Evolutionary conservation across 2,329 filamentous ascomycete species (phyloP).

Genomic region (Blastomyces percursus): DNA sequence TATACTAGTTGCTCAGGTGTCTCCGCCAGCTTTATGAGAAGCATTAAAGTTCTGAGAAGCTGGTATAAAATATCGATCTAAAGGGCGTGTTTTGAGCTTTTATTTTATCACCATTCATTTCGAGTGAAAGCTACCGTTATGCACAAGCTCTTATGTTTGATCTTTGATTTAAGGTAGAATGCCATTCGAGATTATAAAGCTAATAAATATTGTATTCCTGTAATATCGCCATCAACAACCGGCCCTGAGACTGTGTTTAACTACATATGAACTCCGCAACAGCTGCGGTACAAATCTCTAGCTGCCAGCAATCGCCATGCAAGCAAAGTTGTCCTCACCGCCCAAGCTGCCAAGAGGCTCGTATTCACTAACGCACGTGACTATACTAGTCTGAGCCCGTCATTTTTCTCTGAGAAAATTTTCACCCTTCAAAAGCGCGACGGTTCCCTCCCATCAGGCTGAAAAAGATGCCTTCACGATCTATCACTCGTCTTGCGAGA

Average conservation of each 20-base stretch:
- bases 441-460: not conserved
- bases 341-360: not conserved
- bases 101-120: not conserved
- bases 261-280: not conserved
- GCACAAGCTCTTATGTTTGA: not conserved
- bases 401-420: constrained; percentile 1
- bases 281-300: not conserved
- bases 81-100: not conserved
- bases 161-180: too few species aligned
- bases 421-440: not conserved
- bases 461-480: constrained; percentile 29
- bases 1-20: not conserved
- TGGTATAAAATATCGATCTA: not conserved
- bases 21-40: not conserved
- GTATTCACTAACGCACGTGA: constrained; percentile 18
- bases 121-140: not conserved
- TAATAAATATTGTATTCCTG: not conserved
- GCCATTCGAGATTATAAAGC: not conserved
- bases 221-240: not conserved
- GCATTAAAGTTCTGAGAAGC: not conserved
- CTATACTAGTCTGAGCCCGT: constrained; percentile 1
- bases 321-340: not conserved
- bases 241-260: not conserved
- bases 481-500: constrained; percentile 24
- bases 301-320: not conserved